phyloP scores from a whole-genome alignment of 2,329 filamentous ascomycete genomes.

The Verticillium longisporum region DNA sequence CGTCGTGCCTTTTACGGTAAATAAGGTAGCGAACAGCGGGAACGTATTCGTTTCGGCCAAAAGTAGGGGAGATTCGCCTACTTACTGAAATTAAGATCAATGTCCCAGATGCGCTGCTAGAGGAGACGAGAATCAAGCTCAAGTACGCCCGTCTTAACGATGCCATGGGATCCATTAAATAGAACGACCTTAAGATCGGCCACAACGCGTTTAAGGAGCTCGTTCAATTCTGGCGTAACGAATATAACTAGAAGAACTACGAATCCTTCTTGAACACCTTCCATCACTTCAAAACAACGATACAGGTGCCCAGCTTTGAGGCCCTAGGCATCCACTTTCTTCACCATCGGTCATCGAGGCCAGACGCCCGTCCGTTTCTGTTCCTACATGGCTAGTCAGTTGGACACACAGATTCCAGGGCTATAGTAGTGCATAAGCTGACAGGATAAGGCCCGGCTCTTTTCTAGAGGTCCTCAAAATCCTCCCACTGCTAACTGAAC shows the following conservation, averaged over 20 bases:
- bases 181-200: background rate
- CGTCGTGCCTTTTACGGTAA: too few species aligned
- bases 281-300: background rate
- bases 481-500: constrained; percentile 22
- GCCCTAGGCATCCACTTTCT: constrained; percentile 18
- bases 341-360: constrained; percentile 15
- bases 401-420: background rate
- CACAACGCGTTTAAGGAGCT: background rate
- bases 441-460: constrained; percentile 21
- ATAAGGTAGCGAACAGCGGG: too few species aligned
- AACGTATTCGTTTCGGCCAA: background rate
- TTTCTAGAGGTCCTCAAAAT: constrained; percentile 30
- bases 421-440: background rate
- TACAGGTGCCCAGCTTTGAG: background rate
- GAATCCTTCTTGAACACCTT: background rate
- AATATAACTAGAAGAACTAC: background rate
- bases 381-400: constrained; percentile 32
- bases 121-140: background rate
- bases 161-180: background rate
- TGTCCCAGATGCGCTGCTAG: background rate
- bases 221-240: background rate
- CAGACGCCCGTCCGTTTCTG: constrained; percentile 29
- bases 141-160: background rate
- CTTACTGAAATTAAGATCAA: background rate
- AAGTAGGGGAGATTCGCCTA: too few species aligned